These are phyloP conservation scores for Fusarium devonianum DNA, from an alignment of 2,329 filamentous ascomycete species.

Conservation along the genomic window DNA sequence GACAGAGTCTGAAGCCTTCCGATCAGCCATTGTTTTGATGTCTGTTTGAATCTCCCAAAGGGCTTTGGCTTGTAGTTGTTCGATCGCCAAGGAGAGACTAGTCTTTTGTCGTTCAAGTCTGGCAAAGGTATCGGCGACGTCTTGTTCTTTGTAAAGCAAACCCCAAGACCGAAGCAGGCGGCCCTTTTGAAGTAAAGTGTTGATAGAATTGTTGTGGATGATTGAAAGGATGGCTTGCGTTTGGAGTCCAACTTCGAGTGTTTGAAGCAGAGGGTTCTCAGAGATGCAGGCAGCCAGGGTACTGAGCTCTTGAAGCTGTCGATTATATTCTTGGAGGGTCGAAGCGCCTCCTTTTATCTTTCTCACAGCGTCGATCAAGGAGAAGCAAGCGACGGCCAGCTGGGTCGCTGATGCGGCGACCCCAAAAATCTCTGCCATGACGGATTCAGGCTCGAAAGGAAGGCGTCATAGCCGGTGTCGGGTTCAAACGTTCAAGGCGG, in stretches of 20 bases:
- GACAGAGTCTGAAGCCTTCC: background rate
- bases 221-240: constrained; percentile 23
- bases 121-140: constrained; percentile 25
- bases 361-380: constrained; percentile 24
- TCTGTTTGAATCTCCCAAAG: constrained; percentile 33
- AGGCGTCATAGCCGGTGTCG: constrained; percentile 3
- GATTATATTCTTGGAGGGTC: constrained; percentile 25
- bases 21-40: constrained; percentile 1
- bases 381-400: constrained; percentile 19
- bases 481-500: background rate
- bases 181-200: background rate
- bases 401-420: constrained; percentile 33
- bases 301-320: constrained; percentile 34
- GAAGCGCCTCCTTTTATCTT: constrained; percentile 36
- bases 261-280: constrained; percentile 35
- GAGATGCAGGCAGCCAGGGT: constrained; percentile 26
- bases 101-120: constrained; percentile 30
- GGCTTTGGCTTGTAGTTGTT: constrained; percentile 50
- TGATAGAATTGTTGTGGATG: constrained; percentile 17
- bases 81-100: constrained; percentile 14
- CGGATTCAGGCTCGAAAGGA: background rate
- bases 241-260: constrained; percentile 22
- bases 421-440: constrained; percentile 37
- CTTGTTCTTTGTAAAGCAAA: constrained; percentile 5
- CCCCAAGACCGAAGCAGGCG: constrained; percentile 2